These are phyloP conservation scores for Alnus rubra DNA, from an alignment of 306 rosid genomes.

Conservation along the genomic window DNA sequence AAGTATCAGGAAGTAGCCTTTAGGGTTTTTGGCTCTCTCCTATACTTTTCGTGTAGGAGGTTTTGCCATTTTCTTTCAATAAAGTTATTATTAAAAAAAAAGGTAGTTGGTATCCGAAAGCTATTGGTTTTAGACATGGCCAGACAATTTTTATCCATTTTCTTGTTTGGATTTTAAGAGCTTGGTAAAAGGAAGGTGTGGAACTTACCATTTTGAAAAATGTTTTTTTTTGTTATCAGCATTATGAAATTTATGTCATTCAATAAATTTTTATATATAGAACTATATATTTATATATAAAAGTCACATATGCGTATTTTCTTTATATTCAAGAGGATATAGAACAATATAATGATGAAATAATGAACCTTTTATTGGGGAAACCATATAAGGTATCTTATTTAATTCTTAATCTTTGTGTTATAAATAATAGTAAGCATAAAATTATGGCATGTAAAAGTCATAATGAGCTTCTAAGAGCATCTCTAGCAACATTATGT, in stretches of 20 bases:
- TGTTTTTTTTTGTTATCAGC: too few relatives aligned
- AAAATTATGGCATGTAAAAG: background rate
- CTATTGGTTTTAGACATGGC: background rate
- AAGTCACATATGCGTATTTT: background rate
- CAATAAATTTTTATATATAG: too few relatives aligned
- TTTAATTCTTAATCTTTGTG: background rate
- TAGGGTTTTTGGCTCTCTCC: too few relatives aligned
- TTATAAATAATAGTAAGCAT: background rate
- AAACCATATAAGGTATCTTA: background rate
- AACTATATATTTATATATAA: too few relatives aligned
- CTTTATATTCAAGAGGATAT: background rate
- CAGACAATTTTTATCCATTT: background rate
- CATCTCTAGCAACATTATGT: too few relatives aligned
- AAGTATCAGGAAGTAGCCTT: too few relatives aligned
- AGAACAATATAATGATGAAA: background rate
- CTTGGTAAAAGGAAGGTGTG: background rate
- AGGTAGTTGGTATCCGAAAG: background rate
- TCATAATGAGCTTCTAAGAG: slow-evolving; percentile 1
- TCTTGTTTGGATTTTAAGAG: background rate
- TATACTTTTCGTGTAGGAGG: too few relatives aligned
- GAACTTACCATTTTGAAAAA: too few relatives aligned
- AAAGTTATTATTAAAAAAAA: too few relatives aligned
- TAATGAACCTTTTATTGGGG: background rate
- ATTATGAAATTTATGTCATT: too few relatives aligned
- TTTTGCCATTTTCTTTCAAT: too few relatives aligned